Evolutionary conservation across 1,139 yeast genomes (phyloP).

Genomic region (Yamadazyma aaseri): DNA sequence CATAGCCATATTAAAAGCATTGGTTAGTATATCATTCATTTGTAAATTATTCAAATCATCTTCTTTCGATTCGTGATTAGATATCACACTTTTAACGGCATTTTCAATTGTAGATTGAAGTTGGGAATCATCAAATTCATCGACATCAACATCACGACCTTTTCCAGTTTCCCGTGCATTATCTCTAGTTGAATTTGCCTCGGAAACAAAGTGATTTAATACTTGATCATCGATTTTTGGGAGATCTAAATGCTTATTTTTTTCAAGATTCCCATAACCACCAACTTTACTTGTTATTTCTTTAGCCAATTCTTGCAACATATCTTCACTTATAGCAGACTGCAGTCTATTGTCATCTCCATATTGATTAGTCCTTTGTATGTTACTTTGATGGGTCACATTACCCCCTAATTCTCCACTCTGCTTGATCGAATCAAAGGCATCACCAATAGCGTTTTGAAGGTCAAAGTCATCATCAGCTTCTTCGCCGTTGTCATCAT

Average conservation of each 20-base stretch:
- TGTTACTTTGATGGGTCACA: not conserved
- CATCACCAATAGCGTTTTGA: constrained; percentile 34
- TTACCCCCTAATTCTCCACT: not conserved
- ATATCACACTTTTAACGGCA: constrained; percentile 25
- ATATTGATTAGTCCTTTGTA: constrained; percentile 4
- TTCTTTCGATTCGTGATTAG: constrained; percentile 25
- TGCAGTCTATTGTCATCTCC: constrained; percentile 1
- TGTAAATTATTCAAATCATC: constrained; percentile 51
- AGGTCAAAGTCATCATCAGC: constrained; percentile 22
- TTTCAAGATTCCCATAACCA: constrained; percentile 15
- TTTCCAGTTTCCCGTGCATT: constrained; percentile 3
- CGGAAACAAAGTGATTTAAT: constrained; percentile 38
- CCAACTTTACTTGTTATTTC: constrained; percentile 37
- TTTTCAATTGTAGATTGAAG: constrained; percentile 27
- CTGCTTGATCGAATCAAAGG: constrained; percentile 28
- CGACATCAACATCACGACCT: constrained; percentile 2
- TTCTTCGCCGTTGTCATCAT: constrained; percentile 1
- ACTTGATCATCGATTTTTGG: constrained; percentile 42
- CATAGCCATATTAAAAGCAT: constrained; percentile 72
- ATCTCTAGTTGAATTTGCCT: constrained; percentile 23
- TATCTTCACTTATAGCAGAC: constrained; percentile 20
- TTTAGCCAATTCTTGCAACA: constrained; percentile 31
- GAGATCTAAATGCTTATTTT: constrained; percentile 14
- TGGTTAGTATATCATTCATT: constrained; percentile 68
- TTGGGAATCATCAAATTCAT: constrained; percentile 8